Conservation (phyloP, 2,329 filamentous ascomycete species). For the Fusarium heterosporum region DNA sequence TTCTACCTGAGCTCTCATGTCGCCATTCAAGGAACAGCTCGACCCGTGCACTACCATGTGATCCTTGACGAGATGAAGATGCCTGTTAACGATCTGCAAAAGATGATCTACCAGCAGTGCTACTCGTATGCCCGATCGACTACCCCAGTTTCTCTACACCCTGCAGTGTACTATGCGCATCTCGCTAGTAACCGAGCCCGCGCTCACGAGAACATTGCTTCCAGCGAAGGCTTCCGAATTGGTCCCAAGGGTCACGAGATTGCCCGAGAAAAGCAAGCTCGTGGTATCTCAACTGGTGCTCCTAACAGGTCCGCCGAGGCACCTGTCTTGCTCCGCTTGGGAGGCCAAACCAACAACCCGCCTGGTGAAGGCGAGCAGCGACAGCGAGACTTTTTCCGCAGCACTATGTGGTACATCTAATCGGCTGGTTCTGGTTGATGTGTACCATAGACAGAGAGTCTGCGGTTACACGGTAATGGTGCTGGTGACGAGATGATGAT, state of each 20-base stretch:
- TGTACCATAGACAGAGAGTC: background rate
- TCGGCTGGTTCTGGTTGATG: background rate
- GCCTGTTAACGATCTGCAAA: constrained; percentile 76
- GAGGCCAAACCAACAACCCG: constrained; percentile 41
- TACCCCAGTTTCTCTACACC: constrained; percentile 88
- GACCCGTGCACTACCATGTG: constrained; percentile 92
- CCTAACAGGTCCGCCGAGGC: constrained; percentile 45
- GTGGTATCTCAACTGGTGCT: constrained; percentile 50
- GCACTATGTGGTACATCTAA: constrained; percentile 61
- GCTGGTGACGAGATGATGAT: background rate
- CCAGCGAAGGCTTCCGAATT: constrained; percentile 58
- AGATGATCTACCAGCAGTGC: constrained; percentile 93
- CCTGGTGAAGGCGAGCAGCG: constrained; percentile 48
- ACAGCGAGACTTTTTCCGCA: constrained; percentile 52
- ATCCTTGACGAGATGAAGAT: constrained; percentile 83
- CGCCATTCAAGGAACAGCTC: constrained; percentile 93
- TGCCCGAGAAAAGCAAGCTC: constrained; percentile 54
- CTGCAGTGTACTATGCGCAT: constrained; percentile 96
- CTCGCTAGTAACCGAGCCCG: constrained; percentile 84
- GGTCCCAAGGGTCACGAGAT: constrained; percentile 60
- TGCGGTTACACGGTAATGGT: background rate
- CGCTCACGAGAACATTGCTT: constrained; percentile 71
- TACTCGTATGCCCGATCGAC: constrained; percentile 95
- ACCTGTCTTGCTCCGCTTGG: constrained; percentile 49
- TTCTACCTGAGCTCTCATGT: constrained; percentile 75